Evolutionary conservation across 164 flowering plant genomes (phyloP).

Genomic region (Echeveria elegans): DNA sequence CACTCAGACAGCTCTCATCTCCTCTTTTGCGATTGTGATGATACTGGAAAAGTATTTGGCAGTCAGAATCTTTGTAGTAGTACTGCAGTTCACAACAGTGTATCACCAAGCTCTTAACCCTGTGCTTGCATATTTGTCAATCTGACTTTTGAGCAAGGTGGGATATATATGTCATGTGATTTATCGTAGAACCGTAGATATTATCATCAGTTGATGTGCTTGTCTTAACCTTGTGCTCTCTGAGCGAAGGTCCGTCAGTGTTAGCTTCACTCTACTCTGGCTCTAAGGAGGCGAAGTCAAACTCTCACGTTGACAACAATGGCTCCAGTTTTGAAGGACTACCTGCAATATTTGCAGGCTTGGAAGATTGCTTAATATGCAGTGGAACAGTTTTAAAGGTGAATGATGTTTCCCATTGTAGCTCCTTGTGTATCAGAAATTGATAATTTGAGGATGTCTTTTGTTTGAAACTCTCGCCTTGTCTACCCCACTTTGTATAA

Average conservation of each 20-base stretch:
- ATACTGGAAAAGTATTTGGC: background rate
- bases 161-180: background rate
- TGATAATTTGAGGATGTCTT: background rate
- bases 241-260: conserved; percentile 56
- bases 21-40: background rate
- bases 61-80: no score
- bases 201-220: background rate
- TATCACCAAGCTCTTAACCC: background rate
- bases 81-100: background rate
- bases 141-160: background rate
- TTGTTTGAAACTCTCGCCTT: background rate
- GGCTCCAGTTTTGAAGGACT: conserved; percentile 22
- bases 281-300: conserved; percentile 24
- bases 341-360: conserved; percentile 44
- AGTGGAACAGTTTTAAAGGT: conserved; percentile 49
- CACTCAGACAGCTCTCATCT: conserved; percentile 2
- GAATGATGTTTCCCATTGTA: conserved; percentile 1
- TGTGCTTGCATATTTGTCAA: background rate
- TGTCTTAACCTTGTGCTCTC: background rate
- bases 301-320: conserved; percentile 14
- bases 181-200: background rate
- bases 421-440: background rate
- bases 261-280: conserved; percentile 39
- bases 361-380: conserved; percentile 65
- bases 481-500: background rate